Percentiles rank a stretch among this genome's conserved stretches.
These are phyloP conservation scores for Cavenderia fasciculata DNA, from an alignment of 78 protist genomes.

Conservation along the genomic window DNA sequence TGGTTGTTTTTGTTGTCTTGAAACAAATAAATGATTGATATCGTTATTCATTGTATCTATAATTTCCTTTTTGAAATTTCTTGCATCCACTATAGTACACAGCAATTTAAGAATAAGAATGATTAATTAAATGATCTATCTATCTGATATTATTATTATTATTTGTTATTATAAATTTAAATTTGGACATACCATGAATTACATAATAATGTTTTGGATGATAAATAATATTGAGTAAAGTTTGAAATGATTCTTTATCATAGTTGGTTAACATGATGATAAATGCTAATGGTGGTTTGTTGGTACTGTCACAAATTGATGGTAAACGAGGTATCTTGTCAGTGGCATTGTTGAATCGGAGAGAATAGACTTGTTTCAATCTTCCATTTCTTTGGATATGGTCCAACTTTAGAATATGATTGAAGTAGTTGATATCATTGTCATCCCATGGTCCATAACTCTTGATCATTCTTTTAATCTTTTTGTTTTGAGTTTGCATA, in stretches of 20 bases:
- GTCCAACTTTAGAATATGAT: neutral
- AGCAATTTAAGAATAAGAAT: neutral
- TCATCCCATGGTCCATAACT: conserved; percentile 26
- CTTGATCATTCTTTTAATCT: neutral
- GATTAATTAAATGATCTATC: neutral
- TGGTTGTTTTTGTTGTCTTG: neutral
- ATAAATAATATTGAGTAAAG: conserved; percentile 6
- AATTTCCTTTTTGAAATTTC: neutral
- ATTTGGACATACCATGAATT: conserved; percentile 9
- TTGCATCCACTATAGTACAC: neutral
- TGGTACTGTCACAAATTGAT: neutral
- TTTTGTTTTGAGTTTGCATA: neutral
- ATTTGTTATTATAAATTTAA: neutral
- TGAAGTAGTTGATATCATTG: conserved; percentile 12
- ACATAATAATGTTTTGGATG: conserved; percentile 37
- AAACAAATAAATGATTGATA: neutral
- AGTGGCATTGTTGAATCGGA: neutral
- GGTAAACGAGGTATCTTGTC: neutral
- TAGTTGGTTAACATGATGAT: neutral
- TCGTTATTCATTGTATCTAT: neutral
- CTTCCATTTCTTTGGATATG: neutral
- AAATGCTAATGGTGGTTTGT: conserved; percentile 22
- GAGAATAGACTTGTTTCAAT: neutral
- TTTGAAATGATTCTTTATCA: neutral
- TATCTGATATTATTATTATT: too few relatives aligned